Percentiles rank a stretch among this genome's conserved stretches.
phyloP scores from a whole-genome alignment of 2,329 filamentous ascomycete species.

The Exserohilum turcica region DNA sequence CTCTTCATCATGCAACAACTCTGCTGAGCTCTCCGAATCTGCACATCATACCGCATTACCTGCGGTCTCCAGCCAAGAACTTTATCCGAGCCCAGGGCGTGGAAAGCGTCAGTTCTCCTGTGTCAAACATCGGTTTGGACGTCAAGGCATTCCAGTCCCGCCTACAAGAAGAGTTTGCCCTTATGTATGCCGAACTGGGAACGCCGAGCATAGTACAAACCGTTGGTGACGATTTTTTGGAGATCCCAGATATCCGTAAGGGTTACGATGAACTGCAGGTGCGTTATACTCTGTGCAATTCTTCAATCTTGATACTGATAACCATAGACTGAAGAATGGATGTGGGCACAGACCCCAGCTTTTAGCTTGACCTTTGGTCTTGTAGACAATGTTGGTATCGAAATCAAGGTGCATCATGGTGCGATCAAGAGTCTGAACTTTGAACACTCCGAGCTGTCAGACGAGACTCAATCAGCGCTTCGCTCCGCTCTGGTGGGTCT shows the following conservation, averaged over 20 bases:
- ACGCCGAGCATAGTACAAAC: slow-evolving; percentile 48
- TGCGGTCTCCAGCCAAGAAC: slow-evolving; percentile 77
- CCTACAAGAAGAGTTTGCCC: slow-evolving; percentile 64
- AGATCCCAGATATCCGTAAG: slow-evolving; percentile 61
- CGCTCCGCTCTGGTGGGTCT: slow-evolving; percentile 38
- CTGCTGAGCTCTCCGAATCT: slow-evolving; percentile 80
- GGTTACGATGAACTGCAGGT: slow-evolving; percentile 68
- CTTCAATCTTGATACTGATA: slow-evolving; percentile 38
- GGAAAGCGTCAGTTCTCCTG: slow-evolving; percentile 84
- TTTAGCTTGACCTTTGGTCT: slow-evolving; percentile 67
- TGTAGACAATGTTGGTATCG: slow-evolving; percentile 49
- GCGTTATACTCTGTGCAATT: slow-evolving; percentile 28
- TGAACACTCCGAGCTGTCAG: slow-evolving; percentile 22
- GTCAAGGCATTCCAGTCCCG: slow-evolving; percentile 51
- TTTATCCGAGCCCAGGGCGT: slow-evolving; percentile 84
- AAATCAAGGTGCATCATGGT: slow-evolving; percentile 56
- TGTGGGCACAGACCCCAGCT: slow-evolving; percentile 82
- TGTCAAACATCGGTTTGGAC: slow-evolving; percentile 74
- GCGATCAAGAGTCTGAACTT: slow-evolving; percentile 58
- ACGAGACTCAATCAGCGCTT: slow-evolving; percentile 21
- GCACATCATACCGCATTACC: slow-evolving; percentile 66
- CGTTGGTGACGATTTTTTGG: slow-evolving; percentile 60
- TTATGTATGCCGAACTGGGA: slow-evolving; percentile 63
- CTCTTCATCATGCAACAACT: slow-evolving; percentile 92
- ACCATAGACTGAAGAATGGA: slow-evolving; percentile 69